Conservation (phyloP, 768 basidiomycete genomes). For the Hebeloma cylindrosporum region DNA sequence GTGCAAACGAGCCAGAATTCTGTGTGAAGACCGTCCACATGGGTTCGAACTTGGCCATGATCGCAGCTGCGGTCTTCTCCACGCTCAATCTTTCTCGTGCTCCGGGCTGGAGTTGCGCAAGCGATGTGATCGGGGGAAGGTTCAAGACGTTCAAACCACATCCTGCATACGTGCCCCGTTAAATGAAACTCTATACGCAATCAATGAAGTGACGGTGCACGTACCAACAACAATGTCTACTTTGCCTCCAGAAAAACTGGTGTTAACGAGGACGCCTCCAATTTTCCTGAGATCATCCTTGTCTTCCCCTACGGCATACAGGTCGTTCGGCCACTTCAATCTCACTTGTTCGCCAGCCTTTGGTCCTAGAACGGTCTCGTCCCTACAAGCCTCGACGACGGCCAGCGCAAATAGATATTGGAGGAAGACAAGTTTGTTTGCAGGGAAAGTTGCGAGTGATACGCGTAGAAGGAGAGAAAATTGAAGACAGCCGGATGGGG, state of each 20-base stretch:
- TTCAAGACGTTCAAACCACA: slow-evolving; percentile 89
- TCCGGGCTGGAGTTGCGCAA: slow-evolving; percentile 59
- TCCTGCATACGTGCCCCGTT: slow-evolving; percentile 57
- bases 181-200: neutral
- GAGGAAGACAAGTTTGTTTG: slow-evolving; percentile 79
- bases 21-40: slow-evolving; percentile 77
- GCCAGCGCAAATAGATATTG: slow-evolving; percentile 93
- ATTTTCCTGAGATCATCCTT: slow-evolving; percentile 68
- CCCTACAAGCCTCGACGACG: slow-evolving; percentile 81
- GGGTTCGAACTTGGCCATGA: slow-evolving; percentile 73
- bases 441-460: slow-evolving; percentile 41
- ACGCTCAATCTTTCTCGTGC: slow-evolving; percentile 46
- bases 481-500: slow-evolving; percentile 85
- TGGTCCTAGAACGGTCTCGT: slow-evolving; percentile 52
- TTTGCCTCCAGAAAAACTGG: slow-evolving; percentile 69
- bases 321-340: slow-evolving; percentile 97
- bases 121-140: slow-evolving; percentile 76
- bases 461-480: slow-evolving; percentile 76
- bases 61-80: slow-evolving; percentile 72
- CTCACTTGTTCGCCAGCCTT: slow-evolving; percentile 54
- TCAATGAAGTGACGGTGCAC: slow-evolving; percentile 18
- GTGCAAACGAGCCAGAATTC: slow-evolving; percentile 68
- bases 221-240: slow-evolving; percentile 82
- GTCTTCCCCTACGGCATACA: slow-evolving; percentile 65
- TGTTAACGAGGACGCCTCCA: slow-evolving; percentile 91